Evolutionary conservation across 2,329 filamentous ascomycete species (phyloP).

Genomic region (Trichoderma sp.): DNA sequence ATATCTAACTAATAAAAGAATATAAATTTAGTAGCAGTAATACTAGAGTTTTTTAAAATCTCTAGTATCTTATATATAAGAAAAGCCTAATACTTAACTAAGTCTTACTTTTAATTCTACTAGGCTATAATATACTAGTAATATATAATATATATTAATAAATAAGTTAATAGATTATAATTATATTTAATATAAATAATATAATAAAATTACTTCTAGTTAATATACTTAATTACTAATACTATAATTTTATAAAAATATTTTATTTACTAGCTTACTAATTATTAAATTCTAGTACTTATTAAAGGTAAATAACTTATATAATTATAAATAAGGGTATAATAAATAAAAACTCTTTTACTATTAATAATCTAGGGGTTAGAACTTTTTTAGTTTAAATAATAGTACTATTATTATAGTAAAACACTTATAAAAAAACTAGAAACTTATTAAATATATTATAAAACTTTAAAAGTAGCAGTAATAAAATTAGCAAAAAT

Average conservation of each 20-base stretch:
- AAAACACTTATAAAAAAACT: not conserved
- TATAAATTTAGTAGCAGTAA: not conserved
- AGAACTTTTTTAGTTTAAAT: not conserved
- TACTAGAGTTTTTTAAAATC: not conserved
- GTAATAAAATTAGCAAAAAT: not conserved
- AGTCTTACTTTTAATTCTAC: not conserved
- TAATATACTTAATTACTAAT: not conserved
- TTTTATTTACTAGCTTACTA: not conserved
- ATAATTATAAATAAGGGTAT: not conserved
- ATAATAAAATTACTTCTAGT: not conserved
- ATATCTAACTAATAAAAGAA: too few species aligned
- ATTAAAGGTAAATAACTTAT: not conserved
- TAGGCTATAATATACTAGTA: not conserved
- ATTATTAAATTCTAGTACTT: not conserved
- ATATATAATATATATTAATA: not conserved
- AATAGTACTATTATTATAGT: not conserved
- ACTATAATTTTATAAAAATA: not conserved
- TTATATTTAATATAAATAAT: not conserved
- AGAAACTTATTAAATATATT: not conserved
- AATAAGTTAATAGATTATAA: not conserved
- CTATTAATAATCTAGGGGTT: not conserved
- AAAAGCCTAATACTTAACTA: not conserved
- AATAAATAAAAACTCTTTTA: not conserved
- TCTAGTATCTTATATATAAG: not conserved
- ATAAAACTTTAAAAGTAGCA: not conserved